Base-by-base conservation (phyloP, 352 stramenopile genomes). In the Pythium dissotocum region DNA sequence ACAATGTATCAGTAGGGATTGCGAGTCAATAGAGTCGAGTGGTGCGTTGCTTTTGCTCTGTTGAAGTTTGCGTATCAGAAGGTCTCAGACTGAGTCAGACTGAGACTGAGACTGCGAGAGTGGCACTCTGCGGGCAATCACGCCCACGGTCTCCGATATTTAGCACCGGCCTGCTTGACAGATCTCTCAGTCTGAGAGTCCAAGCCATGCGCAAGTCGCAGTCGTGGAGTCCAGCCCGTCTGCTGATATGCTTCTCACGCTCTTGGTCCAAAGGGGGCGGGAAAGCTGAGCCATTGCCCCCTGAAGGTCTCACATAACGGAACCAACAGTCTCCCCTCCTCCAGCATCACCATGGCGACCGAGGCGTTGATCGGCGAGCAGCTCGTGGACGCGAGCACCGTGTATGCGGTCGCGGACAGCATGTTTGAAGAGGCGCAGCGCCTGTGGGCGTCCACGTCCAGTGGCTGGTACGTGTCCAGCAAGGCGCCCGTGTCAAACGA, bases 401-500 rank as follows among this genome's bases (percentile, higher is more conserved):
- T 57, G 26, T 67, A 65, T 33, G 33, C 57, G 18, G 63, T 76
- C 55, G 72, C 72, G 9, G 62, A 76, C 60, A 21, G 26, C 24
- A 76, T 73, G 64, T 63, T 73, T 59, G 53, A 55, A 33, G 72
- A 78, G 48, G 69, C 72, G 16, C 44, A 76, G 35, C 16, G 14
- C 33, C 75, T 78, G 48, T 78, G 72, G 72, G 24, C 32, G 12
- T 73, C 72, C 9, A 48, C 33, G 7, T 62, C 72, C 1, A 36
- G 24, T 9, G 63, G 61, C 28, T 78, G 72, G 69, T 33, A 18
- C 36, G 44, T 73, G 24, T 7, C 75, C 30, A 73, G 57, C 42
- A 70, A 70, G 35, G 33, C 63, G 51, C 65, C 48, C 44, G 63
- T 69, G 44, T 21, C 70, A 10, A 80, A 77, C 63, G 73, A 80